Evolutionary conservation across 148 eudicot species (phyloP).

Genomic region (Vaccinium myrtillus): DNA sequence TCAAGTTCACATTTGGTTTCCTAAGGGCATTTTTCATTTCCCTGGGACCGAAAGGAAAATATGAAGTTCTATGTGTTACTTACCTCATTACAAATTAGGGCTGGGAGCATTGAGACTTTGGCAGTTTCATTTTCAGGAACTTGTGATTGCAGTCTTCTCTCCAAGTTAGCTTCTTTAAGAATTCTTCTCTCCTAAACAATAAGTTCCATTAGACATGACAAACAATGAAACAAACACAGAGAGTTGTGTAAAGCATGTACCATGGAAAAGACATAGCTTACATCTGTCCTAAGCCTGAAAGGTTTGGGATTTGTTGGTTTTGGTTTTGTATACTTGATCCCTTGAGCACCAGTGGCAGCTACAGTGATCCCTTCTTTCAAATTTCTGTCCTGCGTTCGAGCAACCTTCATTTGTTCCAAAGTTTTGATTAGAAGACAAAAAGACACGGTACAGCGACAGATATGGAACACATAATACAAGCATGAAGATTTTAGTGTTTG

Average conservation of each 20-base stretch:
- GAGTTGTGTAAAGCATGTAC: neutral
- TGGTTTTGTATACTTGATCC: constrained; percentile 56
- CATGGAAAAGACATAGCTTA: constrained; percentile 24
- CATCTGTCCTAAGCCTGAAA: constrained; percentile 91
- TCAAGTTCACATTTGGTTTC: constrained; percentile 25
- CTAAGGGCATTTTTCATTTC: constrained; percentile 21
- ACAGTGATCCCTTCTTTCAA: constrained; percentile 41
- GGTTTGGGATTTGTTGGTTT: constrained; percentile 88
- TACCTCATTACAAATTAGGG: constrained; percentile 21
- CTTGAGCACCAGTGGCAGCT: constrained; percentile 34
- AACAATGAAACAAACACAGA: neutral
- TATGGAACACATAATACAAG: neutral
- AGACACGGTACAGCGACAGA: neutral
- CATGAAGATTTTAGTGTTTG: neutral
- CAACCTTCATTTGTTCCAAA: constrained; percentile 28
- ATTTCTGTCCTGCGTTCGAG: constrained; percentile 29
- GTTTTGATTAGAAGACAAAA: neutral
- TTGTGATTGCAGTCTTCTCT: constrained; percentile 40
- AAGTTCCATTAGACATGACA: constrained; percentile 2
- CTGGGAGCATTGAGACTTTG: constrained; percentile 22
- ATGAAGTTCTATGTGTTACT: no score
- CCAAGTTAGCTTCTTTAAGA: constrained; percentile 78
- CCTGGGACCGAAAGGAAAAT: constrained; percentile 11
- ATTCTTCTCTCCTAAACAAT: constrained; percentile 78
- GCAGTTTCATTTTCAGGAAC: constrained; percentile 32